These are phyloP conservation scores for Aspergillus sergii DNA, from an alignment of 2,329 filamentous ascomycete species.

Conservation along the genomic window DNA sequence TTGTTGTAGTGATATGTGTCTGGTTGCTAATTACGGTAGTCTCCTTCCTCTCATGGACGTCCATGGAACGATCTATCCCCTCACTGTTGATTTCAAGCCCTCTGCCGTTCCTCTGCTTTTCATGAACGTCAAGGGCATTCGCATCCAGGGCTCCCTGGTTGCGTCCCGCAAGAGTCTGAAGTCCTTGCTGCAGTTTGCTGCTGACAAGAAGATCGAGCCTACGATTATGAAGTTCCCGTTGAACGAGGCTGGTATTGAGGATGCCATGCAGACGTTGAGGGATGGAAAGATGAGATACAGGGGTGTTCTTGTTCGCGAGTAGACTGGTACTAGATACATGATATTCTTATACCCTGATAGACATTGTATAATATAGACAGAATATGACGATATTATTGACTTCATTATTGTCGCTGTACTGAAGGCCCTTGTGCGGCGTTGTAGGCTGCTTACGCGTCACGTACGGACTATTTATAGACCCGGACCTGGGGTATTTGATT, in stretches of 20 bases:
- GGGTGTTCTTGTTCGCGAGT: constrained; percentile 43
- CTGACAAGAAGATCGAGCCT: constrained; percentile 62
- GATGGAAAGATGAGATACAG: constrained; percentile 51
- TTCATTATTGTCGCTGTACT: not conserved
- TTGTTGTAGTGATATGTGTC: not conserved
- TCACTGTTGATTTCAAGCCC: constrained; percentile 26
- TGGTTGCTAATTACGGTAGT: not conserved
- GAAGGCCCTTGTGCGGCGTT: too few species aligned
- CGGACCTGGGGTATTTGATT: not conserved
- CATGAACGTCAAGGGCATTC: constrained; percentile 56
- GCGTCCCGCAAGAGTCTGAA: constrained; percentile 65
- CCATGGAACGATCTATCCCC: constrained; percentile 30
- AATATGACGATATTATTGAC: not conserved
- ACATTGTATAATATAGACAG: not conserved
- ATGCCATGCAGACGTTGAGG: constrained; percentile 50
- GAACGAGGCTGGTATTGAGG: constrained; percentile 49
- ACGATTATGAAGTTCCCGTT: constrained; percentile 67
- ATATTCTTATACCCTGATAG: not conserved
- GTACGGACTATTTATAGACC: too few species aligned
- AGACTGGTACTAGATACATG: not conserved
- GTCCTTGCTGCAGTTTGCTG: constrained; percentile 66
- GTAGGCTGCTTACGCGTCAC: too few species aligned
- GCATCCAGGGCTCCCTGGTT: constrained; percentile 64
- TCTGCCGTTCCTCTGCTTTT: constrained; percentile 42
- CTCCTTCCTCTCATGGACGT: constrained; percentile 29